Evolutionary conservation across 208 protist genomes (phyloP), one percentile per base, ranked within the genome.

Genomic region (Leishmania turanica): DNA sequence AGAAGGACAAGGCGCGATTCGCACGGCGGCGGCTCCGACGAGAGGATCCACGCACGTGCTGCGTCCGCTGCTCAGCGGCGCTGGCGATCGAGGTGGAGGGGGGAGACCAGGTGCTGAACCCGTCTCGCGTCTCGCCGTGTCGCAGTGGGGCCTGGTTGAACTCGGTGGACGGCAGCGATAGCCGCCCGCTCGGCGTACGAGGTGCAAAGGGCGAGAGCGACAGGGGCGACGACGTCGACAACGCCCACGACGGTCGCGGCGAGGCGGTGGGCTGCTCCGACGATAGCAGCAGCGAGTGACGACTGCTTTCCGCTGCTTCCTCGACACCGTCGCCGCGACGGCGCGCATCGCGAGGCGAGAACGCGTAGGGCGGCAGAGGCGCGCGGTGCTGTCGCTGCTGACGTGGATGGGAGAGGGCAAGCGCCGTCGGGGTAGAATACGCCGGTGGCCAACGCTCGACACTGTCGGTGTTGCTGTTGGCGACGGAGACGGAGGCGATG

Each of bases 1-100:
- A 81, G 56, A 85, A 78, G 34, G 82, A 85, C n/a, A 76, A 13
- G n/a, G 82, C 82, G 17, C 82, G 82, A 42, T 56, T 27, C 11
- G 58, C 37, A 15, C 53, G 34, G 21, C 51, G 69, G 31, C 53
- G 68, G 31, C 80, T 84, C 49, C 73, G 74, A 58, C 42, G 54
- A 49, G 21, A 76, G 7, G 73, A 56, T 3, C 74, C 37, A 8
- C 21, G 56, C 21, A 66, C 13, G 72, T 62, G 72, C 74, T 45
- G 74, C 37, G 54, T 40, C 40, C 56, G 37, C 74, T 34, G 53
- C 13, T 65, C 54, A 34, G 74, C 74, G 9, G 45, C 8, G 45
- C 40, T 54, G 11, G 42, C 69, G 9, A 73, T 54, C 34, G 51
- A 58, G n/a, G 72, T 27, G 17, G 51, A 45, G n/a, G 51, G 42